Conservation (phyloP, 2,329 filamentous ascomycete genomes). For the Blastomyces emzantsi region DNA sequence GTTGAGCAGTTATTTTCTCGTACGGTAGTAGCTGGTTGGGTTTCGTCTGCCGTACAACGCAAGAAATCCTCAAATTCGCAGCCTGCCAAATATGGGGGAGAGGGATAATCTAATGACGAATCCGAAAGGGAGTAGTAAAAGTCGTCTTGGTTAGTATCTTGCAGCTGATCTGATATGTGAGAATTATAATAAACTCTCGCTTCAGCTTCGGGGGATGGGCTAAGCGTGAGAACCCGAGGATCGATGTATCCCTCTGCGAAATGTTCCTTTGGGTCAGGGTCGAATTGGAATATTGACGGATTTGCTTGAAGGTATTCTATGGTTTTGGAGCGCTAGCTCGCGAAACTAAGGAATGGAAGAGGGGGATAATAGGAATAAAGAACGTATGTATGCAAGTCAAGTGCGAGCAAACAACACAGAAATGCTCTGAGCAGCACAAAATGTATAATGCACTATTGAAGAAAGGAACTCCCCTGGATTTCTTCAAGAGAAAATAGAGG, state of each 20-base stretch:
- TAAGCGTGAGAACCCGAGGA: neutral
- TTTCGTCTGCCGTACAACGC: neutral
- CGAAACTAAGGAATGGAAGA: constrained; percentile 1
- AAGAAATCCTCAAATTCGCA: neutral
- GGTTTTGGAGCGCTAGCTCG: neutral
- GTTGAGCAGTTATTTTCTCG: neutral
- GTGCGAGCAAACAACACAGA: neutral
- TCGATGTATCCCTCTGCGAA: neutral
- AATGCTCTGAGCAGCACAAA: neutral
- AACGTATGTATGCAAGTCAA: neutral
- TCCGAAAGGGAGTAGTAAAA: neutral
- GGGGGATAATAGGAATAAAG: neutral
- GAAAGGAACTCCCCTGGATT: neutral
- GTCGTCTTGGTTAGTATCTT: neutral
- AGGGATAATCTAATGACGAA: neutral
- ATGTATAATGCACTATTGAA: neutral
- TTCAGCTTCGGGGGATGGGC: neutral
- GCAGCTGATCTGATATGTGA: neutral
- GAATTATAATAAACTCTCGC: neutral
- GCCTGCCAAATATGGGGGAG: neutral
- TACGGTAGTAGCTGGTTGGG: neutral
- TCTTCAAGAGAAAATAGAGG: neutral
- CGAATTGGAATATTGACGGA: neutral
- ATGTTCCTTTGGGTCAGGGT: neutral
- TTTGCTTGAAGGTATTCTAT: constrained; percentile 5